phyloP scores from a whole-genome alignment of 2,329 filamentous ascomycete genomes.

The Aspergillus nomiae region DNA sequence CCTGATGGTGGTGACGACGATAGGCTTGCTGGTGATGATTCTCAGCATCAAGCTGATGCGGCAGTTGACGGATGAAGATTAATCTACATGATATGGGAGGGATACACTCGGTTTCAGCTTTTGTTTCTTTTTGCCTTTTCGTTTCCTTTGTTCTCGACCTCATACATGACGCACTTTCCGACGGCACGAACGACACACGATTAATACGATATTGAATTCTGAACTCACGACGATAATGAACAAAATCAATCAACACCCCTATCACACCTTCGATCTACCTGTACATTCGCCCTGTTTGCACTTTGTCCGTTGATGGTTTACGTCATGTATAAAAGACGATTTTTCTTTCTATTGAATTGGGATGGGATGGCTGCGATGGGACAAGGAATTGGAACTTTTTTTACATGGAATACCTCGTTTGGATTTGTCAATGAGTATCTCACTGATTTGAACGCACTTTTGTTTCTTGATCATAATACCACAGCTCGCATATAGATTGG shows the following conservation, averaged over 20 bases:
- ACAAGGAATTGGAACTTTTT: constrained; percentile 2
- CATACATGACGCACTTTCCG: constrained; percentile 3
- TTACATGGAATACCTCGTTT: not conserved
- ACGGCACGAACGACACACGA: constrained; percentile 20
- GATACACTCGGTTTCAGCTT: constrained; percentile 4
- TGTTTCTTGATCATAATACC: not conserved
- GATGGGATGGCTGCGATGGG: not conserved
- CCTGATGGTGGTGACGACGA: constrained; percentile 90
- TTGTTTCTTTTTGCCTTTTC: constrained; percentile 7
- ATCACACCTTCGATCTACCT: not conserved
- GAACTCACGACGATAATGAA: constrained; percentile 14
- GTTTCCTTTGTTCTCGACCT: constrained; percentile 7
- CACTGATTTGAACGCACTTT: not conserved
- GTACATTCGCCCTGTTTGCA: constrained; percentile 11
- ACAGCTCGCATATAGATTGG: constrained; percentile 6
- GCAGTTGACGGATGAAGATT: constrained; percentile 54
- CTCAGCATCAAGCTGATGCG: constrained; percentile 82
- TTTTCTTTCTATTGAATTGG: constrained; percentile 3
- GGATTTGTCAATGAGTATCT: not conserved
- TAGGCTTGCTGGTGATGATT: constrained; percentile 94
- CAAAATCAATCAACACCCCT: constrained; percentile 2
- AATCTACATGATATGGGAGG: not conserved
- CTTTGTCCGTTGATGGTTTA: constrained; percentile 4
- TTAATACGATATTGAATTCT: constrained; percentile 19
- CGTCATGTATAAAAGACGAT: constrained; percentile 19